Evolutionary conservation across 441 rosid genomes (phyloP).

Genomic region (Adansonia madagascariensis): DNA sequence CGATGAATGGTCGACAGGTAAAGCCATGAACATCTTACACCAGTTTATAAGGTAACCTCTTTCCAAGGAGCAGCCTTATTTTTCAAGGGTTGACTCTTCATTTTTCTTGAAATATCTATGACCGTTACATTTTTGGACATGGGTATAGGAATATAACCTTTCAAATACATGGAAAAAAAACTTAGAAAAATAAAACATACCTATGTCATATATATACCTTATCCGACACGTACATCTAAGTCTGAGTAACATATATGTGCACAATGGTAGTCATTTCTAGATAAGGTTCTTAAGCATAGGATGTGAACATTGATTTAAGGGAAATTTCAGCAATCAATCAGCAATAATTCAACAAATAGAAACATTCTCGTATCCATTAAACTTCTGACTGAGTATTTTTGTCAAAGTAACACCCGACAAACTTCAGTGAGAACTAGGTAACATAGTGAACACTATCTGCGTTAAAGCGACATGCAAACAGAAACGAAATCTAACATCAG

Average conservation of each 20-base stretch:
- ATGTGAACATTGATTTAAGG: not conserved
- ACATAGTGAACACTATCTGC: not conserved
- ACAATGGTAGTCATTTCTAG: not conserved
- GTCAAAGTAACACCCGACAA: not conserved
- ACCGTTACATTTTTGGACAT: too few relatives aligned
- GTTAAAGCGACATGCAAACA: not conserved
- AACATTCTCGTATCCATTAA: not conserved
- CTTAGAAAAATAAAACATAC: too few relatives aligned
- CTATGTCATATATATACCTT: too few relatives aligned
- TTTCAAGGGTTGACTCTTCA: too few relatives aligned
- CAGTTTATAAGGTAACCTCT: not conserved
- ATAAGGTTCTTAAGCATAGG: not conserved
- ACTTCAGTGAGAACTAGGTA: not conserved
- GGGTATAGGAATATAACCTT: too few relatives aligned
- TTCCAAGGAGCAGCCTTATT: too few relatives aligned
- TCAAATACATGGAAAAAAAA: too few relatives aligned
- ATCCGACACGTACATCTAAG: too few relatives aligned
- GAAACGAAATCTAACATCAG: not conserved
- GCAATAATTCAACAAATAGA: not conserved
- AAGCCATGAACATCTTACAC: not conserved
- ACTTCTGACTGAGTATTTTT: not conserved
- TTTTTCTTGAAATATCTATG: too few relatives aligned
- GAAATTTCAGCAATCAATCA: not conserved
- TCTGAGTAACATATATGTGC: not conserved
- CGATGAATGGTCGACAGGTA: not conserved